Base-by-base conservation (phyloP, 192 early-diverging fungal genomes). In the Gaertneriomyces semiglobifer region DNA sequence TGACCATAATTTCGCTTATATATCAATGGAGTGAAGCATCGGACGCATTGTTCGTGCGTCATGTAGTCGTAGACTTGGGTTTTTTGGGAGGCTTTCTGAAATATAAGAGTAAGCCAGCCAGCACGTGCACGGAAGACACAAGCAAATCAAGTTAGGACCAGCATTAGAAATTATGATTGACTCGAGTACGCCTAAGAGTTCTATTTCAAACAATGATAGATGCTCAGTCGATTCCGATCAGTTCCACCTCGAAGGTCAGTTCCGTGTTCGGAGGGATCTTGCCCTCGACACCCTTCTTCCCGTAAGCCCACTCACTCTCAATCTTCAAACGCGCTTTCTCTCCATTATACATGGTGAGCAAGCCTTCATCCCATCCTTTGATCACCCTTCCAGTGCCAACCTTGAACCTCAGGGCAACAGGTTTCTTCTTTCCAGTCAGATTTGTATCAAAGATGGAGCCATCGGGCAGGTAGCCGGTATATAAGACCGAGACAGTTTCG, bases 391-490 rank as follows among this genome's bases (percentile, higher is more conserved):
- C 80, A 52, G 58, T 58, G 3, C 85, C 85, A n/a, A 82, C 79
- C 70, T 84, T 91, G 76, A 91, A 90, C 33, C 77, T 74, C 55
- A 91, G 76, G 5, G 86, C 84, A 47, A 75, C 73, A 19, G 75
- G 73, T 64, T 86, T 82, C 82, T 88, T 90, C 68, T 85, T 79
- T 46, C 77, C 77, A 47, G 72, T 68, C 18, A 77, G 75, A 69
- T 90, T 91, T 45, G 79, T 80, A 66, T 90, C 88, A 65, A 90
- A 90, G 11, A 88, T 76, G 20, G 74, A 82, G 44, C 90, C 90
- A 63, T 90, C 79, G 54, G 86, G 81, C 65, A 91, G 76, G 64
- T 62, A 76, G 8, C 90, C 90, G 7, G 88, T 89, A 73, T 91
- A 91, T 51, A 79, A 68, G 19, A 57, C 75, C 16, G 65, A 76